Percentiles rank a stretch among this genome's conserved stretches.
These are phyloP conservation scores for Vachellia pachyceras DNA, from an alignment of 306 rosid species.

Conservation along the genomic window DNA sequence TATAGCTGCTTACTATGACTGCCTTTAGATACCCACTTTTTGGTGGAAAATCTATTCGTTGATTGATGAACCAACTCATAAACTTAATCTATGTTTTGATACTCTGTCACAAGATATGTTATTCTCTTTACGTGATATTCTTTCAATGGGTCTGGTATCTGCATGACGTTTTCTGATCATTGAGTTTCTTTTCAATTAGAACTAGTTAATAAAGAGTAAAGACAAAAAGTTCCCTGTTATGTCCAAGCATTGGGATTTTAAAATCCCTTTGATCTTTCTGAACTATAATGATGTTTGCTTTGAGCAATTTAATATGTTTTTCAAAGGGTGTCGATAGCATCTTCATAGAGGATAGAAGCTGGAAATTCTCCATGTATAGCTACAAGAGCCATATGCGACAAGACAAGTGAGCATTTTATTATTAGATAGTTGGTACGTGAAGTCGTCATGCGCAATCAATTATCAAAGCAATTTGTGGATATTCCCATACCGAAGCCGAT, in stretches of 20 bases:
- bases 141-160: neutral
- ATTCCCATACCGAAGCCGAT: neutral
- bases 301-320: neutral
- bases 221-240: neutral
- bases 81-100: neutral
- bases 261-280: neutral
- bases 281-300: constrained; percentile 1
- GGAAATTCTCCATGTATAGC: neutral
- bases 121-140: neutral
- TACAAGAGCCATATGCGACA: neutral
- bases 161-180: neutral
- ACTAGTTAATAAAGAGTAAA: neutral
- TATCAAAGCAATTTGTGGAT: neutral
- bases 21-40: neutral
- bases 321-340: neutral
- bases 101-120: neutral
- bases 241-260: neutral
- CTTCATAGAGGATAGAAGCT: neutral
- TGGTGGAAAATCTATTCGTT: neutral
- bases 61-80: neutral
- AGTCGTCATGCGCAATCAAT: neutral
- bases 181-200: neutral
- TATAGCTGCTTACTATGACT: neutral
- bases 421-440: neutral
- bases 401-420: neutral